phyloP scores from a whole-genome alignment of 2,329 filamentous ascomycete species.

The Bipolaris zeicola region DNA sequence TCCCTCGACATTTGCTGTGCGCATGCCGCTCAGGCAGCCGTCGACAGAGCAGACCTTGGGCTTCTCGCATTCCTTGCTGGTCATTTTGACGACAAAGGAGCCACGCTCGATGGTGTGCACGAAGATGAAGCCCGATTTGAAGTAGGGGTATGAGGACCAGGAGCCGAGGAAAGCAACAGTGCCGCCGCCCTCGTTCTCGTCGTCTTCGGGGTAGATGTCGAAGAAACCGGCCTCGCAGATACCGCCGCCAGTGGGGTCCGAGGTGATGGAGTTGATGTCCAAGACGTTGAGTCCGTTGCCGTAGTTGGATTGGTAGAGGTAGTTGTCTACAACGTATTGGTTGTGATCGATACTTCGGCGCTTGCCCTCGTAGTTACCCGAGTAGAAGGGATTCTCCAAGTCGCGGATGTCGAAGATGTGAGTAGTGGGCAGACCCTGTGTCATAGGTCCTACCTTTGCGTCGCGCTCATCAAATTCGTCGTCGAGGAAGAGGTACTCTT shows the following conservation, averaged over 20 bases:
- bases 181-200: conserved; percentile 42
- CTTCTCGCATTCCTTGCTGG: conserved; percentile 26
- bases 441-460: conserved; percentile 34
- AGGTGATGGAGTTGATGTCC: conserved; percentile 46
- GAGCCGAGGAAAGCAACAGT: conserved; percentile 48
- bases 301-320: conserved; percentile 50
- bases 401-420: conserved; percentile 44
- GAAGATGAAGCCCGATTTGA: conserved; percentile 43
- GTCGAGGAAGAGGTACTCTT: conserved; percentile 39
- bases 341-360: conserved; percentile 51
- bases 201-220: conserved; percentile 50
- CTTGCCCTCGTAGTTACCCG: conserved; percentile 47
- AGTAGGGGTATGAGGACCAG: conserved; percentile 48
- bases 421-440: conserved; percentile 36
- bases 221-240: conserved; percentile 51
- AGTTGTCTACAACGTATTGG: conserved; percentile 49
- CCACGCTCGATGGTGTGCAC: conserved; percentile 47
- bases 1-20: conserved; percentile 29
- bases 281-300: conserved; percentile 46
- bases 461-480: conserved; percentile 43
- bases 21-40: conserved; percentile 22
- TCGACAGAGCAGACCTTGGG: conserved; percentile 30
- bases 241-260: conserved; percentile 42
- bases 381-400: conserved; percentile 41
- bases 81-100: conserved; percentile 41